Conservation (phyloP, 345 rosid species). For the Eucalyptus camaldulensis region DNA sequence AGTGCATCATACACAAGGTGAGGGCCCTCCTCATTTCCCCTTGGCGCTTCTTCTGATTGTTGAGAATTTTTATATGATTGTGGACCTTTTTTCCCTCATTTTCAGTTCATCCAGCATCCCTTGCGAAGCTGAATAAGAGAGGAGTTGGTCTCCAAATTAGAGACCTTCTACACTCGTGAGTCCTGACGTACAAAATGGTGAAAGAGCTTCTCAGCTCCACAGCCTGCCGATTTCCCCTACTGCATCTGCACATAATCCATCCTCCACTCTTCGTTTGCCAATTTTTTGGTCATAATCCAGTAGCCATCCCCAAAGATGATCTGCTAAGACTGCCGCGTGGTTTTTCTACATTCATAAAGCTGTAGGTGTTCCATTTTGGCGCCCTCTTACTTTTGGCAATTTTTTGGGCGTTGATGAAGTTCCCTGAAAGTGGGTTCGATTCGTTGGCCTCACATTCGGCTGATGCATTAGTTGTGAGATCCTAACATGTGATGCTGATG, state of each 20-base stretch:
- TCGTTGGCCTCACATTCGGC: background rate
- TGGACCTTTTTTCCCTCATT: background rate
- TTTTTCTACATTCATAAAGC: too few species aligned
- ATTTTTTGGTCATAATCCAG: background rate
- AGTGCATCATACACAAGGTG: too few species aligned
- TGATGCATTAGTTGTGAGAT: too few species aligned
- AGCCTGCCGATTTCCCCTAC: constrained; percentile 8
- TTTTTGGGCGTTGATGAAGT: background rate
- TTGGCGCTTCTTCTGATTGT: background rate
- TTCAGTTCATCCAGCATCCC: background rate
- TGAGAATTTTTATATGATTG: background rate
- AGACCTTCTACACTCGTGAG: background rate
- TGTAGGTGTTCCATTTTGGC: too few species aligned
- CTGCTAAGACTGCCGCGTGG: background rate
- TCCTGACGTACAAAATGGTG: constrained; percentile 7
- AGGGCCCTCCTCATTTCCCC: too few species aligned
- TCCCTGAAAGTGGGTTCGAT: background rate
- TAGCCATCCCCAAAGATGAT: background rate
- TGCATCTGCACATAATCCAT: background rate
- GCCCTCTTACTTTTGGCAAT: background rate
- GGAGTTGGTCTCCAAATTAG: too few species aligned
- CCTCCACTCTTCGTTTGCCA: background rate
- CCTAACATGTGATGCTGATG: too few species aligned
- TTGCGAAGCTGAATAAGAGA: background rate
- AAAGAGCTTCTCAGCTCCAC: constrained; percentile 6